A percentile compares a stretch with the other conserved stretches of the same genome.
These are phyloP conservation scores for Amyloporia xantha DNA, from an alignment of 768 basidiomycete species.

Conservation along the genomic window DNA sequence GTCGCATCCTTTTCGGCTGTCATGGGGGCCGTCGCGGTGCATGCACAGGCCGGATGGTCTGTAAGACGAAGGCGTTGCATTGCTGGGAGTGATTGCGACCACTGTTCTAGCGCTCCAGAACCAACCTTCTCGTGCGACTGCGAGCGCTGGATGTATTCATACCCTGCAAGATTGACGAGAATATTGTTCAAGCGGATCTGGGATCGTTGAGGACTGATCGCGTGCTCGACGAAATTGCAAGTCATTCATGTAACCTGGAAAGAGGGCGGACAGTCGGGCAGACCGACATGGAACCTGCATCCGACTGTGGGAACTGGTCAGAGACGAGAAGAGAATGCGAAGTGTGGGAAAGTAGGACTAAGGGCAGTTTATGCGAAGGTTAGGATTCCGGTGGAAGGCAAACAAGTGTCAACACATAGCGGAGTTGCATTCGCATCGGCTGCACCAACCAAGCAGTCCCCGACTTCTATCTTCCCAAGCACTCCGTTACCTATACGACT, in stretches of 20 bases:
- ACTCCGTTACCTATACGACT: conserved; percentile 4
- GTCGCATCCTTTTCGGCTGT: no score
- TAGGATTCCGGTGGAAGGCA: not conserved
- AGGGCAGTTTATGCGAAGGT: not conserved
- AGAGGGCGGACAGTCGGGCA: no score
- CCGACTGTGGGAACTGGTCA: not conserved
- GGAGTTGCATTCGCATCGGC: conserved; percentile 6
- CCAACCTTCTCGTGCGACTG: not conserved
- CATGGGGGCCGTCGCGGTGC: no score
- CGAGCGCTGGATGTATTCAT: no score
- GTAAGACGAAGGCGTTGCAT: no score
- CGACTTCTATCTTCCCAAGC: conserved; percentile 12
- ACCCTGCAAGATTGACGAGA: no score
- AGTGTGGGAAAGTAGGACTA: not conserved
- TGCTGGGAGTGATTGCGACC: not conserved
- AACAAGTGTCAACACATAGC: conserved; percentile 5
- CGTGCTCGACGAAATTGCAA: no score
- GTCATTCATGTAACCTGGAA: no score
- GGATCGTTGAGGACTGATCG: no score
- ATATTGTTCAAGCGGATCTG: no score
- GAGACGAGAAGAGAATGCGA: not conserved
- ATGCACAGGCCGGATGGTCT: no score
- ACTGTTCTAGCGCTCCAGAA: not conserved
- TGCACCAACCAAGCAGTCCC: conserved; percentile 8
- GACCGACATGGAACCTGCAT: not conserved